phyloP scores from a whole-genome alignment of 202 grass and related monocot species.

The Eragrostis tef region DNA sequence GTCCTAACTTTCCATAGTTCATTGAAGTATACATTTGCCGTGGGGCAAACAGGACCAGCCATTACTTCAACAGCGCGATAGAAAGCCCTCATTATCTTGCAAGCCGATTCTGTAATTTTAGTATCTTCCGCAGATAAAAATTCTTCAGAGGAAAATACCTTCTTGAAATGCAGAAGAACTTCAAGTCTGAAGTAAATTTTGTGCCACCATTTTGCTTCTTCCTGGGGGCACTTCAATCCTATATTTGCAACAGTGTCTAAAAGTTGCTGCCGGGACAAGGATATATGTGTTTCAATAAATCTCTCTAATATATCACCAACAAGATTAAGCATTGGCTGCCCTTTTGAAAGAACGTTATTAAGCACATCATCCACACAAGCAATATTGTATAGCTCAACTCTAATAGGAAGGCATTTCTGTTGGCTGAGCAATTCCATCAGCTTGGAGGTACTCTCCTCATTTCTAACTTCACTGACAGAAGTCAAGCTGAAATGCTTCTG shows the following conservation, averaged over 20 bases:
- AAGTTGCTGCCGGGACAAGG: constrained; percentile 45
- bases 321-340: constrained; percentile 44
- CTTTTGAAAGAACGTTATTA: constrained; percentile 49
- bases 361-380: constrained; percentile 53
- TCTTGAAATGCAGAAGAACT: constrained; percentile 54
- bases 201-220: constrained; percentile 62
- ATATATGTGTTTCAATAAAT: constrained; percentile 37
- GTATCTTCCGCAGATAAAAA: constrained; percentile 50
- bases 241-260: constrained; percentile 43
- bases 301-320: constrained; percentile 48
- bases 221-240: constrained; percentile 56
- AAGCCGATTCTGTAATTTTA: constrained; percentile 42
- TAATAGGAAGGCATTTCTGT: constrained; percentile 47
- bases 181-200: constrained; percentile 56
- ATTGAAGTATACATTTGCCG: constrained; percentile 60
- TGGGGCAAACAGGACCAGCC: constrained; percentile 41
- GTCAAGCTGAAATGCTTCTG: constrained; percentile 56
- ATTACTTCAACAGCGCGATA: constrained; percentile 57
- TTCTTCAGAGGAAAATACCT: constrained; percentile 47
- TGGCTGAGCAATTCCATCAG: constrained; percentile 50
- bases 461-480: constrained; percentile 46
- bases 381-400: constrained; percentile 56
- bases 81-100: constrained; percentile 60
- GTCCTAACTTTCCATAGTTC: constrained; percentile 59
- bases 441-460: constrained; percentile 21